phyloP scores from a whole-genome alignment of 2,329 filamentous ascomycete species.

The Cladophialophora immunda region DNA sequence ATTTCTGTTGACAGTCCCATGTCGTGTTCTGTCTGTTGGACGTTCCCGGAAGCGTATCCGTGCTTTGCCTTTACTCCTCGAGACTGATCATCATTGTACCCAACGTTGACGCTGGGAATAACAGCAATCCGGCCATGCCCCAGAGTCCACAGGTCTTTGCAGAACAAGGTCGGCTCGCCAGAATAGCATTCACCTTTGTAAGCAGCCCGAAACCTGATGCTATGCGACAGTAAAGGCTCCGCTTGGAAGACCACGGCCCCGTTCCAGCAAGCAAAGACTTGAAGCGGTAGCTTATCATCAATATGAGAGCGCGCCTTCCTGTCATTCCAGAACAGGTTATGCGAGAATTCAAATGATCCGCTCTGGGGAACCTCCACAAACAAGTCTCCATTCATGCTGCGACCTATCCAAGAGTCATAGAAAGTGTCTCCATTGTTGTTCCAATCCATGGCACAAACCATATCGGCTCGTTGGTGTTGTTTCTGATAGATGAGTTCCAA shows the following conservation, averaged over 20 bases:
- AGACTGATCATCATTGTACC: constrained; percentile 60
- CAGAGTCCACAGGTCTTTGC: constrained; percentile 64
- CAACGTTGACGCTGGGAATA: constrained; percentile 64
- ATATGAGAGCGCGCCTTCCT: constrained; percentile 48
- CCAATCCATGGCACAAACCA: constrained; percentile 70
- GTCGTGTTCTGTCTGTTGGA: constrained; percentile 28
- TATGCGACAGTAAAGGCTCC: constrained; percentile 55
- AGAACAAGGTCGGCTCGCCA: constrained; percentile 65
- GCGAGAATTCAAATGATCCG: constrained; percentile 59
- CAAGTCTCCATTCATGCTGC: constrained; percentile 61
- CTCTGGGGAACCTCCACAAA: constrained; percentile 64
- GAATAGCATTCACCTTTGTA: constrained; percentile 58
- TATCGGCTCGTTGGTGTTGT: constrained; percentile 57
- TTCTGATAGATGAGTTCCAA: constrained; percentile 65
- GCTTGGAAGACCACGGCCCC: constrained; percentile 62
- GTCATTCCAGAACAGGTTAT: constrained; percentile 65
- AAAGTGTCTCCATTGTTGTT: constrained; percentile 59
- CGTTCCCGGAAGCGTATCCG: constrained; percentile 53
- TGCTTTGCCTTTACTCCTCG: constrained; percentile 59
- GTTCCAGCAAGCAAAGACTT: constrained; percentile 71
- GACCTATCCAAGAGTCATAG: constrained; percentile 66
- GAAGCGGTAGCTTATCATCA: constrained; percentile 56
- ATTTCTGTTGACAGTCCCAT: constrained; percentile 29
- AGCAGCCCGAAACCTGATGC: constrained; percentile 57
- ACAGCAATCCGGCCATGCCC: constrained; percentile 64